phyloP scores from a whole-genome alignment of 163 green algal species.

The Scenedesmus sp. region DNA sequence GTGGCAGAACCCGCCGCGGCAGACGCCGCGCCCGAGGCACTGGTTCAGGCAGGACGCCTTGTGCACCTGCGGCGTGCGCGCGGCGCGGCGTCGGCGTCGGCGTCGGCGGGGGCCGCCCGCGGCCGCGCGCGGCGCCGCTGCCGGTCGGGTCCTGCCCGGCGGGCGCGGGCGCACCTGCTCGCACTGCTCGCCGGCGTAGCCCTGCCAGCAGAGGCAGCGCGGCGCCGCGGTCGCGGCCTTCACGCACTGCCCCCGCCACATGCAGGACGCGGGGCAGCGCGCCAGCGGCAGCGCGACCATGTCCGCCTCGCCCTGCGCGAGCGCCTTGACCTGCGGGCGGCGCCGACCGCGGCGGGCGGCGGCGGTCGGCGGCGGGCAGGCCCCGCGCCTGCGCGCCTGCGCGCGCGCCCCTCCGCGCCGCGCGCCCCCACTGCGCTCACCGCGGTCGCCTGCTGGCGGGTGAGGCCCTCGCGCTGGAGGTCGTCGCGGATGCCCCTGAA shows the following conservation, averaged over 20 bases:
- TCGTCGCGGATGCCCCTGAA: slow-evolving; percentile 26
- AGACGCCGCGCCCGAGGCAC: slow-evolving; percentile 26
- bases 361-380: no score
- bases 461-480: background rate
- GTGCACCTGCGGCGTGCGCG: background rate
- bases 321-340: background rate
- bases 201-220: slow-evolving; percentile 29
- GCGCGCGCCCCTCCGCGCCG: no score
- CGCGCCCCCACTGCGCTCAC: background rate
- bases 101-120: no score
- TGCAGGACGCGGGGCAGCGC: slow-evolving; percentile 3
- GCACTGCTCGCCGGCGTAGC: slow-evolving; percentile 20
- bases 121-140: no score
- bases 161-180: background rate
- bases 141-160: no score
- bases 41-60: slow-evolving; percentile 19
- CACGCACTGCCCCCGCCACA: slow-evolving; percentile 10
- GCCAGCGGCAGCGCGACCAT: slow-evolving; percentile 11
- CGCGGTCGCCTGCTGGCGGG: slow-evolving; percentile 9
- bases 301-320: background rate
- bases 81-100: background rate
- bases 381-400: no score
- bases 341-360: no score
- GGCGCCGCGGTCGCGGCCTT: background rate
- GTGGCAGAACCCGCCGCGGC: slow-evolving; percentile 49